Base-by-base conservation (phyloP, 2,329 filamentous ascomycete species). In the Monosporascus ibericus region DNA sequence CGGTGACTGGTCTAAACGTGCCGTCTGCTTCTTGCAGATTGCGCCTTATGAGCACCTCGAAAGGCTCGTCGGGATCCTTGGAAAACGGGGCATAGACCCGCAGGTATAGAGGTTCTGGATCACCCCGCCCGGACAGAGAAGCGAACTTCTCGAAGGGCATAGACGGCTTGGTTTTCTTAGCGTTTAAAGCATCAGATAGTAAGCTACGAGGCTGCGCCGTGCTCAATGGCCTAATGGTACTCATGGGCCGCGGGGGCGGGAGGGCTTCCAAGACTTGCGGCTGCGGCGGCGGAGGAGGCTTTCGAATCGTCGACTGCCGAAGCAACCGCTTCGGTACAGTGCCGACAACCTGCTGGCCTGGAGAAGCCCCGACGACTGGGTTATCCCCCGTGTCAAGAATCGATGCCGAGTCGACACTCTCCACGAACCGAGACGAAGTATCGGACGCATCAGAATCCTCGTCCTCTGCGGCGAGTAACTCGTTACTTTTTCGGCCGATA, bases 101-200 rank as follows among this genome's bases (percentile, higher is more conserved):
- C 56, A 94, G 79, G 60, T 82, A 84, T 20, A 94, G 76, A 3
- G 89, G 88, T 48, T 86, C 88, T 6, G 86, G 80, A 55, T 92
- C 89, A 18, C 87, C 89, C 65, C 91, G 86, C 1, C 88, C 90
- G 52, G 86, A 90, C 38, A 90, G 77, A 17, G 85, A 81, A 1
- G 87, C 88, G 68, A 90, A 94, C 24, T 81, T 80, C 61, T 92
- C 87, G 58, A 92, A 86, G 0, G 88, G 88, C 63, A 87, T 83
- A 6, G 80, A 80, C 7, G 80, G 79, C 58, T 86, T 86, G 1
- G 84, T 79, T 59, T 86, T 83, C 66, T 87, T 89, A 30, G 85
- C 86, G 60, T 87, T 87, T 24, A 92, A 75, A 5, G 86, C 84
- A 50, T 85, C 85, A 0, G 87, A 87, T 22, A 92, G 72, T 48